These are phyloP conservation scores for Phaseolus lunatus DNA, from an alignment of 306 rosid species.

Conservation along the genomic window DNA sequence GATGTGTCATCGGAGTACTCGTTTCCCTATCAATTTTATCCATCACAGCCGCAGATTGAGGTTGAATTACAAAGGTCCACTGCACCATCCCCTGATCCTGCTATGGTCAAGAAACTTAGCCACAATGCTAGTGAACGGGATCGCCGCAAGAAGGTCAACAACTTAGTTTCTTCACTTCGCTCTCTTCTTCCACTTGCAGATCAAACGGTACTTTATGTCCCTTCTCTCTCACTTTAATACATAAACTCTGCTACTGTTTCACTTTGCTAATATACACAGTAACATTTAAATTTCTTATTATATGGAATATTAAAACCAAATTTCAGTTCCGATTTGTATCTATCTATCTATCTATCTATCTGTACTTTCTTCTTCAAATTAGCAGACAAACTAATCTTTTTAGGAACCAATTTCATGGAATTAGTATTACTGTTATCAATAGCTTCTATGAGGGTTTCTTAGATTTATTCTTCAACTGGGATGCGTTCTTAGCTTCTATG, in stretches of 20 bases:
- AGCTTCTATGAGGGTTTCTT: background rate
- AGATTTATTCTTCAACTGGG: background rate
- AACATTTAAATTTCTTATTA: too few species aligned
- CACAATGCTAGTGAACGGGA: slow-evolving; percentile 90
- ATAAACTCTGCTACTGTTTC: too few species aligned
- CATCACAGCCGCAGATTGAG: slow-evolving; percentile 18
- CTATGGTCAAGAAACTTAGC: slow-evolving; percentile 63
- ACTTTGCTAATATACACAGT: too few species aligned
- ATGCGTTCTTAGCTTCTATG: background rate
- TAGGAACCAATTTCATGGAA: background rate
- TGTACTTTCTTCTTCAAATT: background rate
- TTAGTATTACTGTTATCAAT: too few species aligned
- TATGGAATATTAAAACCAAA: too few species aligned
- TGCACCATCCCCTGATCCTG: slow-evolving; percentile 32
- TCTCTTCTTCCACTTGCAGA: slow-evolving; percentile 65
- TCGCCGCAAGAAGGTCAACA: slow-evolving; percentile 84
- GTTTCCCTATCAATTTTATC: background rate
- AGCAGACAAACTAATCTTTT: background rate
- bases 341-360: too few species aligned
- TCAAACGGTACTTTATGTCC: slow-evolving; percentile 55
- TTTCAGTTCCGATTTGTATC: too few species aligned
- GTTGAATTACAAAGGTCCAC: background rate
- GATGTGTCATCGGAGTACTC: background rate
- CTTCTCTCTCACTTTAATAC: background rate
- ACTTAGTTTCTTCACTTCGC: slow-evolving; percentile 73